Evolutionary conservation across 1,284 basidiomycete genomes (phyloP).

Genomic region (Ustilago crameri): DNA sequence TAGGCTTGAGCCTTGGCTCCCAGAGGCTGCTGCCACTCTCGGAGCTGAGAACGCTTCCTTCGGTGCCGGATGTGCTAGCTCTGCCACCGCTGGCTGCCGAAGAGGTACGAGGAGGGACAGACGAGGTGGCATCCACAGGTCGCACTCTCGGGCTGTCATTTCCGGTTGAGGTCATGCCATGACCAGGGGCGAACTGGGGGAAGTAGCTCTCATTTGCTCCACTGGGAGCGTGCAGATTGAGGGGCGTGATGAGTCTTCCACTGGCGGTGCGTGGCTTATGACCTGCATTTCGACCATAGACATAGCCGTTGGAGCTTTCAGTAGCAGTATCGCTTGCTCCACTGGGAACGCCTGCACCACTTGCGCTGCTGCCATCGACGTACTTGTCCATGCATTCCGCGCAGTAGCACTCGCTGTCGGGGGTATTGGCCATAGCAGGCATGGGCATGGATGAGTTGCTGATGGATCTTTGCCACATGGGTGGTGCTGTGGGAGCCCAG

Average conservation of each 20-base stretch:
- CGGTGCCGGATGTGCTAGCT: slow-evolving; percentile 45
- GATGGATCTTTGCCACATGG: slow-evolving; percentile 15
- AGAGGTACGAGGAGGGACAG: slow-evolving; percentile 25
- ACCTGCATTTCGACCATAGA: slow-evolving; percentile 28
- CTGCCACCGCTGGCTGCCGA: slow-evolving; percentile 47
- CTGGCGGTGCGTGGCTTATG: slow-evolving; percentile 56
- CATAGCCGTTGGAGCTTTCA: slow-evolving; percentile 54
- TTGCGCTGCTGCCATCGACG: slow-evolving; percentile 41
- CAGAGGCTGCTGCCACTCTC: slow-evolving; percentile 49
- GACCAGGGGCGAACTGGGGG: slow-evolving; percentile 24
- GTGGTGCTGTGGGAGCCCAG: slow-evolving; percentile 22
- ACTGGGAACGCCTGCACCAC: slow-evolving; percentile 54
- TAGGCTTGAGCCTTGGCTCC: slow-evolving; percentile 47
- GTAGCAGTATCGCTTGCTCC: slow-evolving; percentile 63
- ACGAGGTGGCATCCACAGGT: slow-evolving; percentile 4
- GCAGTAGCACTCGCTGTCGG: slow-evolving; percentile 59
- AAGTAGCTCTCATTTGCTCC: slow-evolving; percentile 51
- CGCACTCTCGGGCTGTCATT: slow-evolving; percentile 26
- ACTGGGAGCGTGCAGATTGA: slow-evolving; percentile 46
- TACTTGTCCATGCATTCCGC: slow-evolving; percentile 58
- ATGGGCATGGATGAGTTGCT: slow-evolving; percentile 40
- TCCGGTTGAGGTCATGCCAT: slow-evolving; percentile 13
- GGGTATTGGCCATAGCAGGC: slow-evolving; percentile 29
- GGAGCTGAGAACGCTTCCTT: slow-evolving; percentile 45
- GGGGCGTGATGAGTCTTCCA: slow-evolving; percentile 58